Conservation (phyloP, 2,329 filamentous ascomycete genomes). For the Epichloe sibirici region DNA sequence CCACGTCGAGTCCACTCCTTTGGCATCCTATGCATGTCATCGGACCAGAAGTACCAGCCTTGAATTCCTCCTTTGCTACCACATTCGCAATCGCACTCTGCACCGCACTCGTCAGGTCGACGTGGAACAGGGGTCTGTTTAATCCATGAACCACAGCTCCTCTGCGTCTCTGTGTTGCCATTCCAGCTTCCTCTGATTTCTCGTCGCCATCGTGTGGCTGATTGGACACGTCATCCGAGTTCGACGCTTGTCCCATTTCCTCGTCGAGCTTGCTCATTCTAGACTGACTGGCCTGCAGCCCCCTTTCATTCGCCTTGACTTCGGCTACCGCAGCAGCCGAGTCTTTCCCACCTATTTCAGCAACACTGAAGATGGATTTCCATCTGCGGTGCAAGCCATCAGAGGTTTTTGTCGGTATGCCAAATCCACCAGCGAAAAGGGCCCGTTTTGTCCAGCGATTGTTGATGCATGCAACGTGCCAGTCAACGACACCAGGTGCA, state of each 20-base stretch:
- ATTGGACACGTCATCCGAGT: not conserved
- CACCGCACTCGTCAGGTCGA: constrained; percentile 79
- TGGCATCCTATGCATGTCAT: not conserved
- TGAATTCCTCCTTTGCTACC: constrained; percentile 36
- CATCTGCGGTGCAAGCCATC: constrained; percentile 51
- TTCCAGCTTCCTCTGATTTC: constrained; percentile 19
- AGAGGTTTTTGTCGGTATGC: constrained; percentile 51
- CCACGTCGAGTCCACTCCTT: not conserved
- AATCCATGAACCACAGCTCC: constrained; percentile 68
- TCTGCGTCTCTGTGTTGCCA: constrained; percentile 27
- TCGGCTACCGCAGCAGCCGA: constrained; percentile 62
- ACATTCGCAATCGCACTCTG: constrained; percentile 78
- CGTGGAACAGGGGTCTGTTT: constrained; percentile 84
- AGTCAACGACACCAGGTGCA: constrained; percentile 71
- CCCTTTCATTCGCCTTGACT: constrained; percentile 41
- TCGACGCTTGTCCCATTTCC: constrained; percentile 22
- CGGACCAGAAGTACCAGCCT: not conserved
- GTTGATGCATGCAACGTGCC: constrained; percentile 90
- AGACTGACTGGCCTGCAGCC: constrained; percentile 3
- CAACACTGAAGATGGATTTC: constrained; percentile 93
- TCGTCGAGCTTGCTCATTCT: constrained; percentile 16
- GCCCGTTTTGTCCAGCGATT: constrained; percentile 88
- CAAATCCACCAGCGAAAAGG: constrained; percentile 77
- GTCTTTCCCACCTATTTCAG: constrained; percentile 63
- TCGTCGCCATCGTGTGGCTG: constrained; percentile 24